phyloP scores from a whole-genome alignment of 306 rosid genomes.

The Malus sieversii region DNA sequence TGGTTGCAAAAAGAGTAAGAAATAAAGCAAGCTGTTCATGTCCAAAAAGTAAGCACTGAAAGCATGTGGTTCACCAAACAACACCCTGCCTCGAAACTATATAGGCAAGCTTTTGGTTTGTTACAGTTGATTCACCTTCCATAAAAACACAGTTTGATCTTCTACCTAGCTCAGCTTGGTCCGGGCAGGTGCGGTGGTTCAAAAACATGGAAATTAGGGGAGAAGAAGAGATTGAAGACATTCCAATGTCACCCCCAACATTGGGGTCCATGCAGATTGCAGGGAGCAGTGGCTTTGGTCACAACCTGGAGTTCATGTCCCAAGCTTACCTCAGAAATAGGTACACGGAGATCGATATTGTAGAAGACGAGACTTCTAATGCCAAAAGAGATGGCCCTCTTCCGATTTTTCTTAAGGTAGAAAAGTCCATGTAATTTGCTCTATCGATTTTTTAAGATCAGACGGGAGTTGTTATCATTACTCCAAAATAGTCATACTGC shows the following conservation, averaged over 20 bases:
- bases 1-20: constrained; percentile 25
- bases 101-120: constrained; percentile 35
- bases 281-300: constrained; percentile 52
- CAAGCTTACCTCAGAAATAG: constrained; percentile 44
- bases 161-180: neutral
- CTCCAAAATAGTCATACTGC: no score
- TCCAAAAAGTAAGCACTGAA: constrained; percentile 39
- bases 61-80: constrained; percentile 70
- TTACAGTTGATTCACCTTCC: constrained; percentile 30
- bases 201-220: constrained; percentile 52
- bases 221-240: constrained; percentile 61
- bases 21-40: constrained; percentile 12
- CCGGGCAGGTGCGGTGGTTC: neutral
- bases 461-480: no score
- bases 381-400: constrained; percentile 51
- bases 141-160: constrained; percentile 13
- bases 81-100: constrained; percentile 28
- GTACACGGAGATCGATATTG: constrained; percentile 53
- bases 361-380: constrained; percentile 31
- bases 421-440: no score
- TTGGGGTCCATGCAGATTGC: constrained; percentile 49
- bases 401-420: constrained; percentile 82
- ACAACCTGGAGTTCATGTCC: constrained; percentile 58
- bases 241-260: constrained; percentile 46
- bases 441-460: no score